Evolutionary conservation across 2,329 filamentous ascomycete species (phyloP), one percentile per base, ranked within the genome.

Genomic region (Elsinoe australis): DNA sequence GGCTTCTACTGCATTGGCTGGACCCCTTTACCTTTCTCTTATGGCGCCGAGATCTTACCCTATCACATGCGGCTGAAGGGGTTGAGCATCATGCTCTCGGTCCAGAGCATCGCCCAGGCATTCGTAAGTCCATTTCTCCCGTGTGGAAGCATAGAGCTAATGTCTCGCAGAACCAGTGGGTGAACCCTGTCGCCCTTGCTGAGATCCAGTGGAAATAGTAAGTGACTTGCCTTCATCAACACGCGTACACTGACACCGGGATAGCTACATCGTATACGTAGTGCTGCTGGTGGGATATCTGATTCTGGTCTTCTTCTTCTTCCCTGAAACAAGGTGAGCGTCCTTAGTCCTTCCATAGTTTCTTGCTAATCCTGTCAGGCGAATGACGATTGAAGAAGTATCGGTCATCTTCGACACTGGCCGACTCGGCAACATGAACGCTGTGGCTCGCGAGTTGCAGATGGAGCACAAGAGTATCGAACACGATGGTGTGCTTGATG

Each of bases 1-100:
- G 59, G 59, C 21, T 61, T 57, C 41, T 65, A 67, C 54, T 63
- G 64, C 49, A 51, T 67, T 35, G 65, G 64, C 15, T 64, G 56
- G 18, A 59, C 58, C 2, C 58, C 58, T 3, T 53, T 60, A 12
- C 51, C 57, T 0, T 54, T 60, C 33, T 54, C 55, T 14, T 62
- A 60, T 33, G 32, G 56, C 24, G 56, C 56, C 15, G 59, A 62
- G 45, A 59, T 62, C 4, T 54, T 59, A 49, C 58, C 58, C 1
- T 56, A 54, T 32, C 49, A 52, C 18, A 29, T 59, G 4, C 52
- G 57, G 1, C 44, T 41, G 10, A 52, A 54, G 21, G 52, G 52
- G 3, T 19, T 51, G 35, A 51, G 33, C 15, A 33, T 36, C 38
- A 44, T 49, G 26, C 36, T 51, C 12, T 36, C 34, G 8, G 34